Conservation (phyloP, 345 rosid genomes). For the Eucalyptus viminalis region DNA sequence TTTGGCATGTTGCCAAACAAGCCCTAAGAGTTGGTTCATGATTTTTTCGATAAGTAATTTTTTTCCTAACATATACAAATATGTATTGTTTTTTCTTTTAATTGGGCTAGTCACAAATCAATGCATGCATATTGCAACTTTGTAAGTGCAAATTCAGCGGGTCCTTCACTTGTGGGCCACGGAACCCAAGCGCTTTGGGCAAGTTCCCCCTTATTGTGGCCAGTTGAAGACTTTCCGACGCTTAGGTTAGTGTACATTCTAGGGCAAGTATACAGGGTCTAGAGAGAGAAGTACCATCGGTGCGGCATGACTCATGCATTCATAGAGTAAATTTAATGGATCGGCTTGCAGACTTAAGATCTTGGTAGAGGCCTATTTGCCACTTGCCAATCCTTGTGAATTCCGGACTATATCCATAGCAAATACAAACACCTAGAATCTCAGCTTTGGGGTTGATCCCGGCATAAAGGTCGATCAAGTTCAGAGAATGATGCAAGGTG, state of each 20-base stretch:
- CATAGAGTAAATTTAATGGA: background rate
- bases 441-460: background rate
- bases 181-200: too few relatives aligned
- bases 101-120: too few relatives aligned
- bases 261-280: background rate
- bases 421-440: background rate
- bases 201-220: too few relatives aligned
- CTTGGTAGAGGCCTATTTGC: background rate
- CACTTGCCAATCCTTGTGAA: background rate
- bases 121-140: too few relatives aligned
- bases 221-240: too few relatives aligned
- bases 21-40: too few relatives aligned
- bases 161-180: too few relatives aligned
- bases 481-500: background rate
- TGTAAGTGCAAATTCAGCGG: too few relatives aligned
- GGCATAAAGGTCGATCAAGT: background rate
- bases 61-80: too few relatives aligned
- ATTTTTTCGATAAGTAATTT: too few relatives aligned
- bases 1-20: too few relatives aligned
- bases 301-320: background rate
- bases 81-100: too few relatives aligned
- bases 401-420: background rate
- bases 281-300: background rate
- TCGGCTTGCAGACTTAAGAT: background rate
- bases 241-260: background rate